These are phyloP conservation scores for Cytauxzoon felis DNA, from an alignment of 169 alveolate genomes.

Conservation along the genomic window DNA sequence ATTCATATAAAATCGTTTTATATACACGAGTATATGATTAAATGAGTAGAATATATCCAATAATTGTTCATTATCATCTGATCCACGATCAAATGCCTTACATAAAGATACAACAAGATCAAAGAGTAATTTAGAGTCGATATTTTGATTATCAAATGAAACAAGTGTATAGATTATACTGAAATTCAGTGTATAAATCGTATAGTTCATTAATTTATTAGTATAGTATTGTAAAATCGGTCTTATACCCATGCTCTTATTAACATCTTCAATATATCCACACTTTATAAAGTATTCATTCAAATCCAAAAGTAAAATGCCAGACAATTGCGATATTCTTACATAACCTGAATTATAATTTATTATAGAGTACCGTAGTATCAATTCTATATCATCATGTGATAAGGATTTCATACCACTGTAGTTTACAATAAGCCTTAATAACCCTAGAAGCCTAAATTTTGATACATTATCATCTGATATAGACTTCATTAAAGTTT, in stretches of 20 bases:
- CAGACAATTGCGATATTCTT: conserved; percentile 11
- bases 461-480: background rate
- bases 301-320: background rate
- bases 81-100: conserved; percentile 1
- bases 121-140: background rate
- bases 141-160: background rate
- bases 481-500: too few species aligned
- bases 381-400: background rate
- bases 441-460: background rate
- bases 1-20: background rate
- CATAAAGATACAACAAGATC: conserved; percentile 7
- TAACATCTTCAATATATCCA: too few species aligned
- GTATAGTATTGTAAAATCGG: conserved; percentile 3
- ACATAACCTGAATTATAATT: background rate
- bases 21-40: conserved; percentile 1
- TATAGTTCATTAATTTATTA: conserved; percentile 3
- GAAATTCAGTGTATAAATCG: background rate
- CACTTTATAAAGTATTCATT: conserved; percentile 6
- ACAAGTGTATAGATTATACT: background rate
- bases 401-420: background rate
- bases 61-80: background rate
- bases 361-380: background rate
- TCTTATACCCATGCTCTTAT: background rate
- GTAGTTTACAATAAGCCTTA: background rate
- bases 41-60: background rate